These are phyloP conservation scores for Suillus subluteus DNA, from an alignment of 768 basidiomycete species.

Conservation along the genomic window DNA sequence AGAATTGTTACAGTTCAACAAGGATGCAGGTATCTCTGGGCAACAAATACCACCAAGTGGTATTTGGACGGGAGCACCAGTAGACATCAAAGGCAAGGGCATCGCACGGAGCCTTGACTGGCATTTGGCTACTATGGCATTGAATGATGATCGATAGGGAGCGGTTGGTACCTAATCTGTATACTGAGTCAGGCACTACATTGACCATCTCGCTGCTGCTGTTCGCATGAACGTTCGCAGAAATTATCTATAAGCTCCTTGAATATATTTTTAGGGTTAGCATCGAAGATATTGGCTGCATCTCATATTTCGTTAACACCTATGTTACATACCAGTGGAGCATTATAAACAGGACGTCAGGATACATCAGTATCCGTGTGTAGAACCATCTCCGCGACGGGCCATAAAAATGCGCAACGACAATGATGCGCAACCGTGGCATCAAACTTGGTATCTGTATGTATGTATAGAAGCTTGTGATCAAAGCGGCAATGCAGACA, in stretches of 20 bases:
- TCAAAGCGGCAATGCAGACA: neutral
- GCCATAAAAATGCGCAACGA: neutral
- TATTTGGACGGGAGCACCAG: neutral
- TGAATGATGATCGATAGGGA: slow-evolving; percentile 31
- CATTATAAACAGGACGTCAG: neutral
- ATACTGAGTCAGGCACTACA: neutral
- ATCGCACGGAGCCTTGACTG: slow-evolving; percentile 21
- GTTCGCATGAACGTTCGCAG: slow-evolving; percentile 39
- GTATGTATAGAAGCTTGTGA: neutral
- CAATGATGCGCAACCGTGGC: neutral
- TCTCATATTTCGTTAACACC: neutral
- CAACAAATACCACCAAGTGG: neutral
- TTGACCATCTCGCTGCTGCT: neutral
- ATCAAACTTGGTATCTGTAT: neutral
- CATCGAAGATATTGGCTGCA: neutral
- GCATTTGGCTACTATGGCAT: slow-evolving; percentile 18
- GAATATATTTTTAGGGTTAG: slow-evolving; percentile 44
- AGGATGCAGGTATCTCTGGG: slow-evolving; percentile 1
- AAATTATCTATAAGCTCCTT: no score
- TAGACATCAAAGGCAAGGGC: slow-evolving; percentile 26
- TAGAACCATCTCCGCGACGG: no score
- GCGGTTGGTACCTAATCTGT: no score
- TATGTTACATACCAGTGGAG: neutral
- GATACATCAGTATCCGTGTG: neutral
- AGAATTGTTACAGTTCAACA: slow-evolving; percentile 3